phyloP scores from a whole-genome alignment of 129 eudicot species.

The Heracleum sosnowskyi region DNA sequence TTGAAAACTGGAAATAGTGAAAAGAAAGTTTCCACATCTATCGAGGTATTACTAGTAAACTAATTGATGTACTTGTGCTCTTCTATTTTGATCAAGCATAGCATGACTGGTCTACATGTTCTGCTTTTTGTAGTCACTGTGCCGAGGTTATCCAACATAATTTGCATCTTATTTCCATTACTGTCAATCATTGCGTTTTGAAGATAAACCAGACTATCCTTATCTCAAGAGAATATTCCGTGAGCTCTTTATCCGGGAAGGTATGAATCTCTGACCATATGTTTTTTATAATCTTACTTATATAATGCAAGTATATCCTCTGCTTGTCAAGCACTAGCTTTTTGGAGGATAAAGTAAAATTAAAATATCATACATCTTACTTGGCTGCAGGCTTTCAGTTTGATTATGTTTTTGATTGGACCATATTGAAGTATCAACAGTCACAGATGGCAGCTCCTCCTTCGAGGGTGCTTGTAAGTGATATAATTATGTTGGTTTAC shows the following conservation, averaged over 20 bases:
- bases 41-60: conserved; percentile 46
- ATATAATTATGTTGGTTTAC: background rate
- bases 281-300: background rate
- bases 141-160: conserved; percentile 75
- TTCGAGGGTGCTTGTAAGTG: background rate
- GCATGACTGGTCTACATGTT: background rate
- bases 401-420: conserved; percentile 93
- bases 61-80: background rate
- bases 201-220: conserved; percentile 81
- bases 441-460: conserved; percentile 45
- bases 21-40: conserved; percentile 74
- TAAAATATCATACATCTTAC: background rate
- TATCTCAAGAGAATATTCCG: conserved; percentile 85
- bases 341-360: background rate
- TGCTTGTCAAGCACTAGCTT: background rate
- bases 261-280: conserved; percentile 22
- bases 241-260: conserved; percentile 92
- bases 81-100: background rate
- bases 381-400: conserved; percentile 66
- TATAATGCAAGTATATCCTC: background rate
- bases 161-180: conserved; percentile 87
- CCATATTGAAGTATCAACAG: conserved; percentile 87
- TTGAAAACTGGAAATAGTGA: conserved; percentile 49
- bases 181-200: conserved; percentile 81
- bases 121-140: conserved; percentile 35